Percentiles rank a stretch among this genome's conserved stretches.
phyloP scores from a whole-genome alignment of 371 early-diverging fungal species.

The Smittium mucronatum region DNA sequence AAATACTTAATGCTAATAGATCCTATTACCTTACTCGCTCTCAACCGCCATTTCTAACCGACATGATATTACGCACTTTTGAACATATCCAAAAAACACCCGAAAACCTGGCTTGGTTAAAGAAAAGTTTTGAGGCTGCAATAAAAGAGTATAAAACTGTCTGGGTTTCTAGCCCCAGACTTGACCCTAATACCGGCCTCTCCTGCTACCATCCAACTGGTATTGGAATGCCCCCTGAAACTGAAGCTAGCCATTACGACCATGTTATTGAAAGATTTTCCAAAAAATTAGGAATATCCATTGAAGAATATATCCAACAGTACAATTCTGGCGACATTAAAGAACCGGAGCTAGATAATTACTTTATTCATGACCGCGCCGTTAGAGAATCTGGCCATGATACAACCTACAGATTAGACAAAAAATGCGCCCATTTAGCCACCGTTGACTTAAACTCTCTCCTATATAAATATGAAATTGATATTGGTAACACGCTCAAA shows the following conservation, averaged over 20 bases:
- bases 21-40: slow-evolving; percentile 91
- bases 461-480: slow-evolving; percentile 88
- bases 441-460: slow-evolving; percentile 85
- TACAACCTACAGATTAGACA: slow-evolving; percentile 88
- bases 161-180: slow-evolving; percentile 74
- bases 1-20: slow-evolving; percentile 94
- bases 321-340: slow-evolving; percentile 51
- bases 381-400: slow-evolving; percentile 96
- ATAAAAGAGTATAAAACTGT: slow-evolving; percentile 86
- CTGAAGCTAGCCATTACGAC: slow-evolving; percentile 87
- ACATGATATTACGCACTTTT: slow-evolving; percentile 82
- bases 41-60: slow-evolving; percentile 95
- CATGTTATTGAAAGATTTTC: slow-evolving; percentile 81
- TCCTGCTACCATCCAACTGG: slow-evolving; percentile 79
- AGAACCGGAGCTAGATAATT: slow-evolving; percentile 79
- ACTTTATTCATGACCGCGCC: slow-evolving; percentile 93
- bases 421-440: slow-evolving; percentile 76
- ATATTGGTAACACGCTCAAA: slow-evolving; percentile 62
- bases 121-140: slow-evolving; percentile 55
- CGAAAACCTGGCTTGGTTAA: slow-evolving; percentile 59
- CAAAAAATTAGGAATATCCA: slow-evolving; percentile 41
- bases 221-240: slow-evolving; percentile 91
- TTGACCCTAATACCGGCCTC: slow-evolving; percentile 63
- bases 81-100: slow-evolving; percentile 38
- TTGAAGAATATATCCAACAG: slow-evolving; percentile 52